These are phyloP conservation scores for Basipetospora chlamydospora DNA, from an alignment of 2,329 filamentous ascomycete species.

Conservation along the genomic window DNA sequence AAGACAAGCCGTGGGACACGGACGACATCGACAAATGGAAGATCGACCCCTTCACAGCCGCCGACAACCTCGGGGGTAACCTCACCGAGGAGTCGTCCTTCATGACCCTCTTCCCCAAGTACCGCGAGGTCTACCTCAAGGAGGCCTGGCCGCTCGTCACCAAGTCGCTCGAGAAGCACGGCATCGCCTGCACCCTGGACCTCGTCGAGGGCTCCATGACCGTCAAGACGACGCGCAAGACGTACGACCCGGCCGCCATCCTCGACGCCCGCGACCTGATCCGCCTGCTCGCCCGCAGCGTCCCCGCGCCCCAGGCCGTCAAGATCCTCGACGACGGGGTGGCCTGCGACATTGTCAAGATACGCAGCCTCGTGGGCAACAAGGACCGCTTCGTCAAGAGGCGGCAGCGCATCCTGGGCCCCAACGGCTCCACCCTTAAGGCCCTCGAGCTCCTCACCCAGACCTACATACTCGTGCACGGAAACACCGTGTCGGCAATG, in stretches of 20 bases:
- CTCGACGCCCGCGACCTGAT: conserved; percentile 90
- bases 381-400: conserved; percentile 95
- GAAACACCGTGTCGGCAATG: conserved; percentile 88
- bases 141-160: conserved; percentile 90
- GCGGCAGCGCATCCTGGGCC: conserved; percentile 80
- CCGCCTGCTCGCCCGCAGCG: conserved; percentile 78
- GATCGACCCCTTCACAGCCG: conserved; percentile 70
- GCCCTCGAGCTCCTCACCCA: conserved; percentile 82
- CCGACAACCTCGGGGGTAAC: conserved; percentile 72
- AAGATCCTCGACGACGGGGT: conserved; percentile 89
- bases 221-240: conserved; percentile 85
- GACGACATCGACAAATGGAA: conserved; percentile 98
- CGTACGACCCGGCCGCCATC: conserved; percentile 82
- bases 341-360: conserved; percentile 93
- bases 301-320: conserved; percentile 82
- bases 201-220: conserved; percentile 94
- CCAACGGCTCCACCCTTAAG: conserved; percentile 83
- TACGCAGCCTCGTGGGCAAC: conserved; percentile 75
- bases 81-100: conserved; percentile 93
- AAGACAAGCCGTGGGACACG: conserved; percentile 88
- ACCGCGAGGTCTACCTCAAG: conserved; percentile 85
- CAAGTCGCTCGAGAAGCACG: conserved; percentile 68
- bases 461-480: conserved; percentile 90
- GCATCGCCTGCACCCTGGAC: conserved; percentile 84
- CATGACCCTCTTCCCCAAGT: conserved; percentile 79